Conservation (phyloP, 441 rosid genomes). For the Gossypium davidsonii region DNA sequence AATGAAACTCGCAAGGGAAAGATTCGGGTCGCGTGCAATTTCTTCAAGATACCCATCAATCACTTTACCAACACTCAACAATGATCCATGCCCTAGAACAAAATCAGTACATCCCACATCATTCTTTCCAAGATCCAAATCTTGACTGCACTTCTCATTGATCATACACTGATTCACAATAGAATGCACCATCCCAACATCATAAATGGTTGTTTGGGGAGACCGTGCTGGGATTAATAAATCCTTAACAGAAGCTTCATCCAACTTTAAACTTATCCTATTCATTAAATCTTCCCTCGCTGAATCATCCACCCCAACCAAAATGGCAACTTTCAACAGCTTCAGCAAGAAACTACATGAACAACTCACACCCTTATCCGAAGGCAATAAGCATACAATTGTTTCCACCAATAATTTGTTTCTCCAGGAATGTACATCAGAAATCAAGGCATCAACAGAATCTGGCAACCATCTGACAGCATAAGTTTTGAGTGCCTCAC, state of each 20-base stretch:
- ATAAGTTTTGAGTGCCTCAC: conserved; percentile 73
- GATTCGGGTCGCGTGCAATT: conserved; percentile 44
- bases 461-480: conserved; percentile 82
- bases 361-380: conserved; percentile 48
- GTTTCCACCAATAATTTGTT: conserved; percentile 68
- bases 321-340: conserved; percentile 60
- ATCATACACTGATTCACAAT: conserved; percentile 45
- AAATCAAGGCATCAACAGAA: conserved; percentile 43
- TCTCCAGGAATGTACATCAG: conserved; percentile 39
- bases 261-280: conserved; percentile 57
- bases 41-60: conserved; percentile 66
- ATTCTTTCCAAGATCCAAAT: conserved; percentile 32
- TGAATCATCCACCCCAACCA: conserved; percentile 51
- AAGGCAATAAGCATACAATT: conserved; percentile 60
- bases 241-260: conserved; percentile 70
- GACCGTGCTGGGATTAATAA: conserved; percentile 49
- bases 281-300: conserved; percentile 49
- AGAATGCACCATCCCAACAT: conserved; percentile 58
- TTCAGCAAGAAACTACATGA: conserved; percentile 78
- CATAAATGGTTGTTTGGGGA: conserved; percentile 46
- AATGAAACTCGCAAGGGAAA: conserved; percentile 44
- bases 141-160: conserved; percentile 33
- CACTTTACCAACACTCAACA: conserved; percentile 60
- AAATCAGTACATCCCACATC: conserved; percentile 35
- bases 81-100: conserved; percentile 38